These are phyloP conservation scores for Taxawa tesnikishii DNA, from an alignment of 2,329 filamentous ascomycete species.

Conservation along the genomic window DNA sequence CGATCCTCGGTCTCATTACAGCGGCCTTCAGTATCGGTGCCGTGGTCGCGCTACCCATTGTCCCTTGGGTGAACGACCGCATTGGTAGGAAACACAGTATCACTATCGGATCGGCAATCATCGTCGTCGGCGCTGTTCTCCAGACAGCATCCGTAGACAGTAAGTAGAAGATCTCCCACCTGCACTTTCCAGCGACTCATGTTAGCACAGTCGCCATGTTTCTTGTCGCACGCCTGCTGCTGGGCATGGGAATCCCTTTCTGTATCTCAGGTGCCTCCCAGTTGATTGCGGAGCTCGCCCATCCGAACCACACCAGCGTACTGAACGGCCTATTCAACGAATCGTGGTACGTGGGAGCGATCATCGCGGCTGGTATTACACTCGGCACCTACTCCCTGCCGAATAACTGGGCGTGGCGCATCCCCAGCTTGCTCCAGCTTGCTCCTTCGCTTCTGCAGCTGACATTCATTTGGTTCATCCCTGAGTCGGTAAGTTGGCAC, in stretches of 20 bases:
- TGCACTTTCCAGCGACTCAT: background rate
- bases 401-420: slow-evolving; percentile 12
- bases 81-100: slow-evolving; percentile 34
- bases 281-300: slow-evolving; percentile 1
- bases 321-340: slow-evolving; percentile 6
- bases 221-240: background rate
- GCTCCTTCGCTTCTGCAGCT: slow-evolving; percentile 24
- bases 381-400: slow-evolving; percentile 10
- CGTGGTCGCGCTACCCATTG: slow-evolving; percentile 24
- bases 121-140: slow-evolving; percentile 26
- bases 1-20: slow-evolving; percentile 26
- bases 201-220: background rate
- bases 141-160: slow-evolving; percentile 1
- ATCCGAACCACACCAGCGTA: background rate
- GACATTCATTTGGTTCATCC: slow-evolving; percentile 38
- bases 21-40: slow-evolving; percentile 27
- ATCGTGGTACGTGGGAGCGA: slow-evolving; percentile 9
- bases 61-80: slow-evolving; percentile 25
- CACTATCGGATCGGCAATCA: slow-evolving; percentile 32
- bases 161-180: background rate
- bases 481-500: slow-evolving; percentile 36
- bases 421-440: slow-evolving; percentile 11
- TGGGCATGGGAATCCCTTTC: slow-evolving; percentile 3
- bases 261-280: slow-evolving; percentile 6
- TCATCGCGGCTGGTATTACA: slow-evolving; percentile 12